Percentiles rank a stretch among this genome's conserved stretches.
Evolutionary conservation across 73 alveolate species (phyloP).

Genomic region (Paramecium sonneborni): DNA sequence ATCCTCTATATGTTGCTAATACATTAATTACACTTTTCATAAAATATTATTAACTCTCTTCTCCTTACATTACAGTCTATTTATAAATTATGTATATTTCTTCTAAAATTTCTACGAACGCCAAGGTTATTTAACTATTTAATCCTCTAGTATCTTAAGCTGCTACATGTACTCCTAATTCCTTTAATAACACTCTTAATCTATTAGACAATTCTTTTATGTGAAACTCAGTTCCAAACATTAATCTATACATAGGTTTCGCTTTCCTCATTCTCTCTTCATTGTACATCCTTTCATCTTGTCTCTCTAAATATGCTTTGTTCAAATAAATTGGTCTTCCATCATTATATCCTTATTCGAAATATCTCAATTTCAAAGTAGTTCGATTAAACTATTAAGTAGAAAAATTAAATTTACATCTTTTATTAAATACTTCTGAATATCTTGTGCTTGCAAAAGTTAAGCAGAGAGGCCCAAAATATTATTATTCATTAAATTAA

Average conservation of each 20-base stretch:
- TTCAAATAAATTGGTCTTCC: constrained; percentile 17
- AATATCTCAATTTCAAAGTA: neutral
- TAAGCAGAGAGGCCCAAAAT: neutral
- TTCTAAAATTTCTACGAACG: neutral
- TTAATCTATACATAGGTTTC: constrained; percentile 36
- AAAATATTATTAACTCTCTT: neutral
- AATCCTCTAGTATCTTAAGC: neutral
- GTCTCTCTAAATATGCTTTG: neutral
- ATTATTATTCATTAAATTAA: neutral
- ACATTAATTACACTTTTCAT: neutral
- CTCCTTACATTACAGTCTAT: constrained; percentile 28
- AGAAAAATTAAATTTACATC: neutral
- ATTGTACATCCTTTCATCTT: neutral
- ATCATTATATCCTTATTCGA: constrained; percentile 38
- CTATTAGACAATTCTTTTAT: neutral
- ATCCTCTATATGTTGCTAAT: neutral
- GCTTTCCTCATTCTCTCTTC: constrained; percentile 35
- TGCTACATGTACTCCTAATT: constrained; percentile 34
- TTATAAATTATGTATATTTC: neutral
- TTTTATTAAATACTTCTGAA: neutral
- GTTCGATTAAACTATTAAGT: neutral
- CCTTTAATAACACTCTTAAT: neutral
- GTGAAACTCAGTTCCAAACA: constrained; percentile 7
- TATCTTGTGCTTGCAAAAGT: neutral
- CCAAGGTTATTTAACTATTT: neutral